Base-by-base conservation (phyloP, 805 yeast species). In the Hanseniaspora hatyaiensis region DNA sequence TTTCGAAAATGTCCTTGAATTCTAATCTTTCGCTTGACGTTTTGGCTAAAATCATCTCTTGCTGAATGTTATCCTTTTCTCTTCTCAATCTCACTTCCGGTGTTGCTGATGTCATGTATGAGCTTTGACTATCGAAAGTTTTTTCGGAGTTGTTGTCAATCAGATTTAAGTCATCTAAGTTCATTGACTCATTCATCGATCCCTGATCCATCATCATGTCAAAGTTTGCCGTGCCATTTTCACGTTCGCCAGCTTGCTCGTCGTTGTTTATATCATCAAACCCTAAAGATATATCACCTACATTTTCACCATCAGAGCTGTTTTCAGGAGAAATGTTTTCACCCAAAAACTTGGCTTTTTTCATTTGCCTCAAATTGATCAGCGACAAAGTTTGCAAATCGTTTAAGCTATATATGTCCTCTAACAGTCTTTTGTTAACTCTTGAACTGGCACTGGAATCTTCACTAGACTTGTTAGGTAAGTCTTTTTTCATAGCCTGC, bases 11-110 rank as follows among this genome's bases (percentile, higher is more conserved):
- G 13, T 50, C 53, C 16, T 50, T 49, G 29, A 40, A 48, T 2
- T 46, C 34, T 2, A 31, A 16, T 28, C 37, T 49, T 3, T 28
- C 3, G 6, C 4, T 20, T 3, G 26, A 44, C 2, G 40, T 50
- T 24, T 44, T 44, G 4, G 48, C 39, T 26, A 44, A 23, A 8
- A 44, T 44, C 41, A 44, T 20, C 15, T 44, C 48, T 22, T 44
- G 48, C 26, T 44, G 48, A 24, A 44, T 36, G n/a, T 44, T 41
- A 23, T 44, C 48, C 28, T 37, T 44, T 23, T 44, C 48, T 44
- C 48, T 44, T 18, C 37, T 39, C 6, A 39, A 20, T 18, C 41
- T 36, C 48, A 44, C 37, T 30, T 32, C 42, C 5, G 48, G 41
- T 5, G 48, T 44, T 2, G 48, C 41, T 9, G 41, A 36, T 8